A percentile compares a stretch with the other conserved stretches of the same genome.
phyloP scores from a whole-genome alignment of 495 filamentous ascomycete genomes.

The Pseudotulostoma volvatum region DNA sequence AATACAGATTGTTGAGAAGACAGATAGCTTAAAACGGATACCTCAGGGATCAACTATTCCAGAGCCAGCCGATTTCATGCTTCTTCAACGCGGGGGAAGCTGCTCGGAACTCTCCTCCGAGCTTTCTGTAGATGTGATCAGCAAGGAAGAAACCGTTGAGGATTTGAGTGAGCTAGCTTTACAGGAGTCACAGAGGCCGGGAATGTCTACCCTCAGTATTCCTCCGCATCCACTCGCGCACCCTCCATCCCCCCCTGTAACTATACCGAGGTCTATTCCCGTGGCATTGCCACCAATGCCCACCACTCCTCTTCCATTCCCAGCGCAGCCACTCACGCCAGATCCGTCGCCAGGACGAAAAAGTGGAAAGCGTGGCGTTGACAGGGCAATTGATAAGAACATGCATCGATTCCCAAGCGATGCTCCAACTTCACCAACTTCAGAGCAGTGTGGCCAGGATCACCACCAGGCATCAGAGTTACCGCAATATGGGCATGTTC shows the following conservation, averaged over 20 bases:
- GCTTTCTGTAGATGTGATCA: slow-evolving; percentile 51
- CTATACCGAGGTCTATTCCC: slow-evolving; percentile 43
- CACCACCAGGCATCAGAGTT: slow-evolving; percentile 5
- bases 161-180: slow-evolving; percentile 13
- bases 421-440: slow-evolving; percentile 22
- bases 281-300: slow-evolving; percentile 23
- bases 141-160: slow-evolving; percentile 27
- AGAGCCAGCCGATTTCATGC: slow-evolving; percentile 17
- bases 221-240: slow-evolving; percentile 52
- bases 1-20: slow-evolving; percentile 40
- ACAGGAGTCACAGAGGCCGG: slow-evolving; percentile 17
- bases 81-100: slow-evolving; percentile 49
- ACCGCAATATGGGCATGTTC: slow-evolving; percentile 43
- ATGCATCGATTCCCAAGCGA: slow-evolving; percentile 23
- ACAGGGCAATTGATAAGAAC: slow-evolving; percentile 10
- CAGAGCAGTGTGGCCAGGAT: slow-evolving; percentile 14
- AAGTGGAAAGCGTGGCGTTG: slow-evolving; percentile 5
- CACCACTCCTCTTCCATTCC: slow-evolving; percentile 23
- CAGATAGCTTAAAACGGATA: slow-evolving; percentile 39
- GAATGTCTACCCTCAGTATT: slow-evolving; percentile 32
- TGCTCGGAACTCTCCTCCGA: slow-evolving; percentile 70
- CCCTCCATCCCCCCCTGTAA: slow-evolving; percentile 67
- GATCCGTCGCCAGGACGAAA: slow-evolving; percentile 31
- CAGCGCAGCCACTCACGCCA: slow-evolving; percentile 32
- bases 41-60: slow-evolving; percentile 29